phyloP scores from a whole-genome alignment of 768 basidiomycete genomes.

The Hysterangium stoloniferum region DNA sequence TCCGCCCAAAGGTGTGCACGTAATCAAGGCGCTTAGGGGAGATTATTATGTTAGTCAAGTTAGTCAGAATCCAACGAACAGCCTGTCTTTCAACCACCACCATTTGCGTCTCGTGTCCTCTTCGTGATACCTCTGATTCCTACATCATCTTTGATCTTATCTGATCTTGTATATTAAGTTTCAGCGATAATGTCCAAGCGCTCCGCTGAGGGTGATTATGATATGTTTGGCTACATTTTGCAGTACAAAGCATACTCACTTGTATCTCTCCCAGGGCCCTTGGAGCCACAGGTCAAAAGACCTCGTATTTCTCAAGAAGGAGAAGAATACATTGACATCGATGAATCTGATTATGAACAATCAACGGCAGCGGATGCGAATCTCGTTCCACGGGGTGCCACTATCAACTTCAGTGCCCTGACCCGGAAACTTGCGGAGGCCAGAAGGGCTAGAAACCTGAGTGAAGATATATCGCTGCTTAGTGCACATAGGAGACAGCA shows the following conservation, averaged over 20 bases:
- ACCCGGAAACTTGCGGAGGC: constrained; percentile 71
- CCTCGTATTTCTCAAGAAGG: constrained; percentile 10
- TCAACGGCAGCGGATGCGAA: constrained; percentile 24
- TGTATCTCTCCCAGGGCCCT: neutral
- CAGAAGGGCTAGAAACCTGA: constrained; percentile 39
- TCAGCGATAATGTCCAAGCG: constrained; percentile 26
- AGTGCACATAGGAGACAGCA: constrained; percentile 65
- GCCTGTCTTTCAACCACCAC: neutral
- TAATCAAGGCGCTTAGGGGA: neutral
- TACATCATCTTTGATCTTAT: too few species aligned
- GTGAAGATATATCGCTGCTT: constrained; percentile 38
- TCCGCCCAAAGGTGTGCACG: too few species aligned
- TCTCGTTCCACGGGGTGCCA: constrained; percentile 56
- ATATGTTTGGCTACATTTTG: neutral
- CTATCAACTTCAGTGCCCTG: constrained; percentile 82
- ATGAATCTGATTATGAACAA: constrained; percentile 24
- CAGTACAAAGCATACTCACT: neutral
- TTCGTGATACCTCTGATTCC: too few species aligned
- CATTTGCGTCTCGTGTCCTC: constrained; percentile 2
- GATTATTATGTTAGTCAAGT: neutral
- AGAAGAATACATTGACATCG: constrained; percentile 33
- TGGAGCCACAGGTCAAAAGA: constrained; percentile 7
- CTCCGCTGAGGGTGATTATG: constrained; percentile 31
- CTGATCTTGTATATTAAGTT: too few species aligned
- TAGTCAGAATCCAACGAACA: too few species aligned